These are phyloP conservation scores for Ophiostoma piceae DNA, from an alignment of 2,329 filamentous ascomycete genomes.

Conservation along the genomic window DNA sequence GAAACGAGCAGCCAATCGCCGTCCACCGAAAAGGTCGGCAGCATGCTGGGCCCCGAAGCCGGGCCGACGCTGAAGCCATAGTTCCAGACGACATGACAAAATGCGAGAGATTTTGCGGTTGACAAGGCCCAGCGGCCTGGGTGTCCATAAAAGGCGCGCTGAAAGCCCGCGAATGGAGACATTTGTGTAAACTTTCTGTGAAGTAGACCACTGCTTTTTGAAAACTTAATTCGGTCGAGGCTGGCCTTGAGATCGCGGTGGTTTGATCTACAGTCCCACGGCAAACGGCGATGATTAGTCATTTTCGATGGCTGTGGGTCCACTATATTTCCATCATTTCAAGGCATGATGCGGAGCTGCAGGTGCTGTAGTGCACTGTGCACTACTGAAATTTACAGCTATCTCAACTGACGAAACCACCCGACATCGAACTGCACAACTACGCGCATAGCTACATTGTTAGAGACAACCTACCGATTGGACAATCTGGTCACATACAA, in stretches of 20 bases:
- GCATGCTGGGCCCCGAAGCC: conserved; percentile 76
- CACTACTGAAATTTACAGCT: not conserved
- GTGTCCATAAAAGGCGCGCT: conserved; percentile 35
- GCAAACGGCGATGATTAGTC: conserved; percentile 12
- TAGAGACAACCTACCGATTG: not conserved
- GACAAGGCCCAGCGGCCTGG: conserved; percentile 42
- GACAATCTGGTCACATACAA: not conserved
- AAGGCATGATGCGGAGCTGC: conserved; percentile 1
- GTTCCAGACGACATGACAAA: conserved; percentile 49
- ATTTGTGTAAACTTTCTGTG: conserved; percentile 22
- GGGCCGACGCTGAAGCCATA: conserved; percentile 58
- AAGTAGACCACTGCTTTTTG: not conserved
- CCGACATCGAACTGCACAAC: not conserved
- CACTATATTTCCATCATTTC: not conserved
- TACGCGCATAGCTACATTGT: not conserved
- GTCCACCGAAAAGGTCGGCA: conserved; percentile 68
- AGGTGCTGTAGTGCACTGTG: not conserved
- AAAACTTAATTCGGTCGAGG: too few relatives aligned
- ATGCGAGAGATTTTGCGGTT: conserved; percentile 43
- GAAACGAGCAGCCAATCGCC: conserved; percentile 67
- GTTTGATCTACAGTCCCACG: not conserved
- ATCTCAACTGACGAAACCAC: not conserved
- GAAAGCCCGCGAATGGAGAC: conserved; percentile 24
- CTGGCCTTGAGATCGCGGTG: not conserved
- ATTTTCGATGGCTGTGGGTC: not conserved